Base-by-base conservation (phyloP, 305 asterid genomes). In the Fraxinus xanthoxyloides region DNA sequence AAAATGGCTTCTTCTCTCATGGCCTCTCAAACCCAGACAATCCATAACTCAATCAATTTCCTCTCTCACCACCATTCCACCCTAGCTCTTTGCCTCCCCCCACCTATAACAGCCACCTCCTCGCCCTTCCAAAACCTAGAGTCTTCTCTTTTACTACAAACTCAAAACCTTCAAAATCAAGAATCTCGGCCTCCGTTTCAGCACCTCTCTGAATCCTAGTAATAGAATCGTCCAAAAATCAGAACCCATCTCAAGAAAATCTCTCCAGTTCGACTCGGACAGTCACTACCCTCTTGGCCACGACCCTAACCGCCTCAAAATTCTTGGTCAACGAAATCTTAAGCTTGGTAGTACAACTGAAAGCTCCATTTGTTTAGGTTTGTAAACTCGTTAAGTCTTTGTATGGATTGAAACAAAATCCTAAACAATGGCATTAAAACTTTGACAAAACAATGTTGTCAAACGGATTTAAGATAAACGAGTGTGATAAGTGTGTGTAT, bases 231-330 rank as follows among this genome's bases (percentile, higher is more conserved):
- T 79, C 77, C 23, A 6, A 21, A 12, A 61, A 13, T 5, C 75
- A 82, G 7, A 79, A 15, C 48, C 82, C 85, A 6, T 3, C 78
- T 23, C 83, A 34, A 17, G 82, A 88, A 61, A 30, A 84, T 6
- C 94, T 91, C 74, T 85, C 93, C 69, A 93, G 93, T 21, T 87
- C 97, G 19, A 93, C 98, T 21, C 92, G 97, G 72, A 89, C 97
- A 30, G 48, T 91, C 72, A 87, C 97, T 23, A 93, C 97, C 3
- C 88, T 91, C 40, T 73, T 86, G n/a, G 93, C 93, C 5, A 13
- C 91, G 31, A 77, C 92, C 77, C 61, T 90, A 8, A 75, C 93
- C 79, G 85, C 88, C 69, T 87, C 97, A 3, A 93, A 86, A 65
- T 43, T 89, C 9, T 21, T 93, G 26, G 86, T 91, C 40, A 23